Evolutionary conservation across 495 filamentous ascomycete species (phyloP).

Genomic region (Cenococcum geophilum): DNA sequence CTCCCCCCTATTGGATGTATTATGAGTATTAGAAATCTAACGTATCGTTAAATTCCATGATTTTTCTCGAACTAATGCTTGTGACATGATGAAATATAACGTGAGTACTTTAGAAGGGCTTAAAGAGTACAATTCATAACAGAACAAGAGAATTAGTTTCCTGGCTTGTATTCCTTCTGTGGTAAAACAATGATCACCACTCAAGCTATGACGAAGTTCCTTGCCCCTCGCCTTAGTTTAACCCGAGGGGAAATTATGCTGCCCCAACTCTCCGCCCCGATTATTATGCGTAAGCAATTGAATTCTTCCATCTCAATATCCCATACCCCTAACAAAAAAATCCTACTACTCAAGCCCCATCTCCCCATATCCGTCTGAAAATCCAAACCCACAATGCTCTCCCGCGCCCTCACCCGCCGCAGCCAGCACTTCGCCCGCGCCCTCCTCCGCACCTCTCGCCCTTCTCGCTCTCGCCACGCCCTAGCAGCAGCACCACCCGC

Average conservation of each 20-base stretch:
- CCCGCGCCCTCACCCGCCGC: slow-evolving; percentile 16
- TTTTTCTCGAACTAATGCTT: too few relatives aligned
- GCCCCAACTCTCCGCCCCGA: slow-evolving; percentile 14
- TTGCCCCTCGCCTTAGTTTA: neutral
- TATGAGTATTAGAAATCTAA: too few relatives aligned
- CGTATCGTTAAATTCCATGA: too few relatives aligned
- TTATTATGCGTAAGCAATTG: neutral
- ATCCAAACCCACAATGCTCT: slow-evolving; percentile 13
- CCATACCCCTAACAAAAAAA: neutral
- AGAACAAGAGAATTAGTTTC: too few relatives aligned
- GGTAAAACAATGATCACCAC: too few relatives aligned
- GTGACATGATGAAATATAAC: too few relatives aligned
- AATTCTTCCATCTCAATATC: neutral
- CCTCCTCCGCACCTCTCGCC: slow-evolving; percentile 1
- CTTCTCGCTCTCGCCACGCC: neutral
- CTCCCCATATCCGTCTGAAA: neutral
- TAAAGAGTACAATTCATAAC: too few relatives aligned
- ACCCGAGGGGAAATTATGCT: neutral
- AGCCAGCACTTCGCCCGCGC: slow-evolving; percentile 9
- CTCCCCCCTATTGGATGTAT: neutral
- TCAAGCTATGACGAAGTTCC: too few relatives aligned
- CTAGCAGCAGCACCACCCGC: neutral
- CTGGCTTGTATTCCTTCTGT: too few relatives aligned
- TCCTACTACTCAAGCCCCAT: too few relatives aligned
- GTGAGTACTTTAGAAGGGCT: too few relatives aligned